These are phyloP conservation scores for Blastocladiella britannica DNA, from an alignment of 192 early-diverging fungal species.

Conservation along the genomic window DNA sequence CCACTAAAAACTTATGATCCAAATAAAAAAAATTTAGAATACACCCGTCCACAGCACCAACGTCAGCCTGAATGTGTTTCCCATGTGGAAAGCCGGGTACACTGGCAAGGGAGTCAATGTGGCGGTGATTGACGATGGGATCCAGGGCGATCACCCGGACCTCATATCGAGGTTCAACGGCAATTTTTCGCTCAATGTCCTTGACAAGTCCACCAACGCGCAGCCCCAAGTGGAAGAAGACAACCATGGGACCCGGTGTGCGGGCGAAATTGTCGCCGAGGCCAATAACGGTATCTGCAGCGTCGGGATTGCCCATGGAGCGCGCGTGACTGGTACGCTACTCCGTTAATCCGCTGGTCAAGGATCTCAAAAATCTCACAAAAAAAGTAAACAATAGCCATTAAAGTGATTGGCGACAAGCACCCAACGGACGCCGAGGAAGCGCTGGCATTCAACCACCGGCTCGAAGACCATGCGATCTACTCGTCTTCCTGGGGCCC, in stretches of 20 bases:
- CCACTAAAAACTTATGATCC: not conserved
- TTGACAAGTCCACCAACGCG: not conserved
- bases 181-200: not conserved
- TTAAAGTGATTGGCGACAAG: not conserved
- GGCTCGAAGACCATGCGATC: slow-evolving; percentile 70
- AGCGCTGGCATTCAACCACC: slow-evolving; percentile 71
- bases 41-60: not conserved
- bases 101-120: slow-evolving; percentile 74
- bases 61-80: not conserved
- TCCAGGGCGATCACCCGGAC: not conserved
- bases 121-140: slow-evolving; percentile 77
- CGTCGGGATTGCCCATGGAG: slow-evolving; percentile 74
- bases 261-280: slow-evolving; percentile 87
- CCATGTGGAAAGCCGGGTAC: slow-evolving; percentile 20
- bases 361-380: too few relatives aligned
- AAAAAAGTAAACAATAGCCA: too few relatives aligned
- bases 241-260: slow-evolving; percentile 88
- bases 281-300: slow-evolving; percentile 70
- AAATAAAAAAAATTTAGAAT: not conserved
- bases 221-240: slow-evolving; percentile 50
- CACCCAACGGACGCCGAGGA: slow-evolving; percentile 74
- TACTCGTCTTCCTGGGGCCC: slow-evolving; percentile 98
- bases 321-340: slow-evolving; percentile 73
- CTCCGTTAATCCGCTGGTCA: too few relatives aligned
- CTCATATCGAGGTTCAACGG: not conserved